phyloP scores from a whole-genome alignment of 495 filamentous ascomycete genomes.

The Penicillium chermesinum region DNA sequence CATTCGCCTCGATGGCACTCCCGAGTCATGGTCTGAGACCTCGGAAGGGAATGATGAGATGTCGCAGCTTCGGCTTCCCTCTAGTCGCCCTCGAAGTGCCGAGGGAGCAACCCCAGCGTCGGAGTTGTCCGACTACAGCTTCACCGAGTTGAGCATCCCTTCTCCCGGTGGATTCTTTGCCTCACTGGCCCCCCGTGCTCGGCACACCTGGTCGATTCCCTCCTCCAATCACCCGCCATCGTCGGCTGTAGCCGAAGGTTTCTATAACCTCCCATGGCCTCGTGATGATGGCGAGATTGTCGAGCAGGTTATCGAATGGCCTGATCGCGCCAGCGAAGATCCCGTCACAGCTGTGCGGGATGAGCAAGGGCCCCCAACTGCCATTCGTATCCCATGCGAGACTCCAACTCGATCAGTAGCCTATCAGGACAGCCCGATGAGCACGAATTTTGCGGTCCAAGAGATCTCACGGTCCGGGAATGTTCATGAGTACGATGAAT shows the following conservation, averaged over 20 bases:
- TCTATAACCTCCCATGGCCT: constrained; percentile 77
- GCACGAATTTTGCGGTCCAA: constrained; percentile 27
- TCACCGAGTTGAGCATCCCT: constrained; percentile 74
- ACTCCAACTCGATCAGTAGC: constrained; percentile 17
- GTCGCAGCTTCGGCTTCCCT: constrained; percentile 34
- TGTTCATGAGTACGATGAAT: constrained; percentile 60
- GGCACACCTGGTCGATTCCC: constrained; percentile 69
- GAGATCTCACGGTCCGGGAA: constrained; percentile 39
- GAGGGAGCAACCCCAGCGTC: constrained; percentile 46
- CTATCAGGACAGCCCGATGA: constrained; percentile 29
- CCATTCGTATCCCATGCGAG: constrained; percentile 37
- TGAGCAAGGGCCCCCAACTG: constrained; percentile 63
- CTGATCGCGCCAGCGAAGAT: constrained; percentile 40
- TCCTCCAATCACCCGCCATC: constrained; percentile 52
- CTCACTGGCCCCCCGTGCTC: constrained; percentile 62
- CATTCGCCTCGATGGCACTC: constrained; percentile 54
- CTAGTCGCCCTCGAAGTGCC: constrained; percentile 31
- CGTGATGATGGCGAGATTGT: constrained; percentile 47
- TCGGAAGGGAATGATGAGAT: constrained; percentile 48
- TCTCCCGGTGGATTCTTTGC: constrained; percentile 91
- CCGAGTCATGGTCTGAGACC: constrained; percentile 39
- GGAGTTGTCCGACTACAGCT: constrained; percentile 46
- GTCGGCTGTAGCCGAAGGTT: constrained; percentile 74
- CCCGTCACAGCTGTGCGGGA: constrained; percentile 40
- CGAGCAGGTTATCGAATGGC: constrained; percentile 63